Evolutionary conservation across 257 asterid species (phyloP), one percentile per base, ranked within the genome.

Genomic region (Solanum peruvianum): DNA sequence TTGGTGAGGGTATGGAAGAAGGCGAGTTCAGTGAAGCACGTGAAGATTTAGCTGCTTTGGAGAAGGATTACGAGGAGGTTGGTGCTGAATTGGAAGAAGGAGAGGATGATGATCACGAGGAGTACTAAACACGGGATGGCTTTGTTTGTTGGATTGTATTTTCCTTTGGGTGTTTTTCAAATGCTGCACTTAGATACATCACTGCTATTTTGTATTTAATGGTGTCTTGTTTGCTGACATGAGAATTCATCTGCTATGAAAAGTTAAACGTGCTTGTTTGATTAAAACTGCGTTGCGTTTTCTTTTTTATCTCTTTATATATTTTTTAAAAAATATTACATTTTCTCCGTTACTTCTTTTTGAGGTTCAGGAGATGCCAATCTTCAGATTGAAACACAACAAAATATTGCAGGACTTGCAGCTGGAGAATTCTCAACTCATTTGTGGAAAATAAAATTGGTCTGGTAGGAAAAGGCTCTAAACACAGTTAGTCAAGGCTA

Each of bases 381-480:
- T 9, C 14, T 14, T 77, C 60, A 13, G 33, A 44, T 25, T 77
- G 84, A 25, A 45, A 29, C 60, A 41, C 52, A 21, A 21, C 15
- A 37, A 73, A 72, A 71, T 72, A 11, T 11, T 37, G 49, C 81
- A 35, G 12, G 7, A 18, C 49, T 20, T 64, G 41, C 94, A 21
- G 93, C 94, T 7, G 92, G 91, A 89, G 88, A 88, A 25, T 89
- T 93, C 75, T 73, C 90, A 86, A 85, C 88, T 88, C 95, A 88
- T 88, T 87, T 94, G 89, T 87, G 88, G 86, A 89, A 86, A 64
- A 64, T 25, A 64, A 25, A 64, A 90, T 44, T 80, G 85, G 81
- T 13, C 86, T 77, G 86, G 88, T 49, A 82, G 20, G 99, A 96
- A 83, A 94, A 90, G 88, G 49, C 91, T 88, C 92, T 96, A 31